phyloP scores from a whole-genome alignment of 495 filamentous ascomycete species.

The Aspergillus avenaceus region DNA sequence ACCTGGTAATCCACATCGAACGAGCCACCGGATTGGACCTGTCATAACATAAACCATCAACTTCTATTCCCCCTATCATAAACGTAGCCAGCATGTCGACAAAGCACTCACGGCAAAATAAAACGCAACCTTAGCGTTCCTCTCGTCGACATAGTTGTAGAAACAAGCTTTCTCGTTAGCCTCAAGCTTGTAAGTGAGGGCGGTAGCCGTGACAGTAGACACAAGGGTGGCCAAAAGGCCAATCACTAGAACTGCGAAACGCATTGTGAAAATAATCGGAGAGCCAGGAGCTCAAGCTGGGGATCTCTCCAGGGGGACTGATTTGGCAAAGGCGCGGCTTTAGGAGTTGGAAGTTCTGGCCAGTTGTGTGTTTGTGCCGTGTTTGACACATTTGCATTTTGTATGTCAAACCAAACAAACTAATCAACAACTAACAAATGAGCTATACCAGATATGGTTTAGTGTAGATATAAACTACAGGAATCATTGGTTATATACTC shows the following conservation, averaged over 20 bases:
- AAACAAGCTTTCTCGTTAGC: conserved; percentile 96
- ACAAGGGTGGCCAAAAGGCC: conserved; percentile 65
- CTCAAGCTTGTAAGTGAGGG: conserved; percentile 87
- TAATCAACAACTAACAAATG: background rate
- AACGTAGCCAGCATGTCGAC: background rate
- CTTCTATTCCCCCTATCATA: background rate
- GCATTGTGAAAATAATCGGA: conserved; percentile 29
- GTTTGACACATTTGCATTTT: conserved; percentile 40
- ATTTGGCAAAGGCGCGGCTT: conserved; percentile 11
- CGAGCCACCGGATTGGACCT: conserved; percentile 95
- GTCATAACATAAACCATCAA: background rate
- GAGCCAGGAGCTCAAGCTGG: conserved; percentile 9
- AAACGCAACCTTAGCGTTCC: conserved; percentile 86
- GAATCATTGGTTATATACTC: too few species aligned
- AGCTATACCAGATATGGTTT: background rate
- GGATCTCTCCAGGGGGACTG: conserved; percentile 10
- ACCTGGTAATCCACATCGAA: conserved; percentile 96
- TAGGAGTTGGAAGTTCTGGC: conserved; percentile 32
- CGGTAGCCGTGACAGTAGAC: conserved; percentile 66
- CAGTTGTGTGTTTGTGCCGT: conserved; percentile 26
- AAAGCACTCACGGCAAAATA: conserved; percentile 86
- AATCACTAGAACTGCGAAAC: conserved; percentile 33
- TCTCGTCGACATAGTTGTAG: conserved; percentile 66
- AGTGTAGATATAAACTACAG: background rate
- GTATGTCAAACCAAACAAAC: conserved; percentile 4